Evolutionary conservation across 1,284 basidiomycete genomes (phyloP), one percentile per base, ranked within the genome.

Genomic region (Naganishia sp.): DNA sequence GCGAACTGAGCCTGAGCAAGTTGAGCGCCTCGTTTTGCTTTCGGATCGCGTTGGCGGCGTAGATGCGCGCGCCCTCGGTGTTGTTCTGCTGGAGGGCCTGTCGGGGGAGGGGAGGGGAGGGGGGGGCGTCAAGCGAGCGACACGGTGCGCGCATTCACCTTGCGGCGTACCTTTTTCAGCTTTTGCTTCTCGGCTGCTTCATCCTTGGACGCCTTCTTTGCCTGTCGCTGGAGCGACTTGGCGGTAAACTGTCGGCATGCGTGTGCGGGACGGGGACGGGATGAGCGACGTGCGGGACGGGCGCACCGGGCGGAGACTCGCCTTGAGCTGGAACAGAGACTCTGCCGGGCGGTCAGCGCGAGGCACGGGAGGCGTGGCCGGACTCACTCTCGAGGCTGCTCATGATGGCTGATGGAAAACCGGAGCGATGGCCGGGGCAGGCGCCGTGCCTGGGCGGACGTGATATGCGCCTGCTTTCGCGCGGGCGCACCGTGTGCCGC

Each of bases 1-100:
- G 84, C 74, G 90, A 93, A 0, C 89, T 87, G 33, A 97, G 82
- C 50, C 93, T 84, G 10, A 97, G 84, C 6, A 97, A 83, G 78
- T 98, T 99, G 70, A 99, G 82, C 0, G 88, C 82, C 79, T 99
- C 96, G 70, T 87, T 93, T 86, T 99, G 98, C 86, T 99, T 99
- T 64, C 96, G 86, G 75, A 99, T 99, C 52, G 96, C 92, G 76
- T 99, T 99, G 53, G 93, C 88, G 16, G 96, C 96, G 78, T 99
- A 99, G 83, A 99, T 99, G 67, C 92, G 86, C n/a, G 96, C 96
- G 53, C 95, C 94, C 70, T 99, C 96, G 56, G 86, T 91, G 82
- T 99, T 99, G 59, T 94, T 93, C 81, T 99, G 94, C 75, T 92
- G 89, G 7, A 99, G 84, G 6, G 96, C 96, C 94, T 98, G 79